Percentiles rank a stretch among this genome's conserved stretches.
Evolutionary conservation across 208 protist species (phyloP).

Genomic region (Trypanosoma caninum): DNA sequence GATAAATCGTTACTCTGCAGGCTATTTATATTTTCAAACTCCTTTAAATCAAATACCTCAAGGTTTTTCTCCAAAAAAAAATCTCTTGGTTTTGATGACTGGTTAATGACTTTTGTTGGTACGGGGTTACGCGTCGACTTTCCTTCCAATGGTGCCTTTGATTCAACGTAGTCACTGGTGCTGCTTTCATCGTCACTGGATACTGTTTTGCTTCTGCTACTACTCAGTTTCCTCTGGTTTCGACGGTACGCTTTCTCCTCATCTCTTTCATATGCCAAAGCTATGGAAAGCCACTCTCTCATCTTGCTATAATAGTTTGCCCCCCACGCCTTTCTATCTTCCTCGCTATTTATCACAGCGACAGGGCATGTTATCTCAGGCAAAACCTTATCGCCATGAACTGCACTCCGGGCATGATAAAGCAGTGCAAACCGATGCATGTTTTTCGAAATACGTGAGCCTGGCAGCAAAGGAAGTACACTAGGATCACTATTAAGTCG

Average conservation of each 20-base stretch:
- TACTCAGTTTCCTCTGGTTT: background rate
- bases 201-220: background rate
- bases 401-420: slow-evolving; percentile 52
- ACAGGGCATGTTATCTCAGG: slow-evolving; percentile 64
- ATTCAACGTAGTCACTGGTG: background rate
- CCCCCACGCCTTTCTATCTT: slow-evolving; percentile 61
- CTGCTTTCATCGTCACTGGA: slow-evolving; percentile 1
- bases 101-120: too few relatives aligned
- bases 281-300: slow-evolving; percentile 55
- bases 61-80: slow-evolving; percentile 71
- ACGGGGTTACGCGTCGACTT: too few relatives aligned
- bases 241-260: slow-evolving; percentile 32
- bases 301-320: slow-evolving; percentile 57
- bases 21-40: background rate
- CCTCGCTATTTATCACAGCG: slow-evolving; percentile 45
- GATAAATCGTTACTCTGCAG: background rate
- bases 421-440: slow-evolving; percentile 60
- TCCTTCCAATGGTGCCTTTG: background rate
- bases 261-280: slow-evolving; percentile 36
- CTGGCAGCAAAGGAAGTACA: slow-evolving; percentile 41
- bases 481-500: slow-evolving; percentile 18
- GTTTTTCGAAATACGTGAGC: slow-evolving; percentile 24
- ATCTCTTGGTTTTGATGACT: slow-evolving; percentile 39
- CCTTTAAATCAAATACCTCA: slow-evolving; percentile 36
- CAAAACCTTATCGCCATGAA: slow-evolving; percentile 47